A percentile compares a stretch with the other conserved stretches of the same genome.
phyloP scores from a whole-genome alignment of 2,329 filamentous ascomycete genomes.

The Pestalotiopsis sp. region DNA sequence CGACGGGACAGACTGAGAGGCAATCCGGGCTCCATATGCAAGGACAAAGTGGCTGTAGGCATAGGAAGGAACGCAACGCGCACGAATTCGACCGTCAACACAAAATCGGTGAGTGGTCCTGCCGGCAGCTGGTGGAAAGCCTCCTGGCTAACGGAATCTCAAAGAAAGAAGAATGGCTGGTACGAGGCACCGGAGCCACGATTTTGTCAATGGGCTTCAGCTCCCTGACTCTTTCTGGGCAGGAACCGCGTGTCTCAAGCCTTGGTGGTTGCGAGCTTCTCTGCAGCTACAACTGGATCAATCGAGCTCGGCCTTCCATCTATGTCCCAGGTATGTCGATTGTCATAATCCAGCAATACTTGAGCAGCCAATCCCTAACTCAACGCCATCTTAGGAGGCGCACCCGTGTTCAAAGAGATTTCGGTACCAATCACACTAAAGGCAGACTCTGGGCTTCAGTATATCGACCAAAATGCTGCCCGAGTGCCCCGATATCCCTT shows the following conservation, averaged over 20 bases:
- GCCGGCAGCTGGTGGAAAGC: neutral
- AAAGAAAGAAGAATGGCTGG: neutral
- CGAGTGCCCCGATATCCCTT: conserved; percentile 24
- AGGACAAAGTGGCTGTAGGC: neutral
- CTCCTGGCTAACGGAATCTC: neutral
- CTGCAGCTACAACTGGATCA: conserved; percentile 17
- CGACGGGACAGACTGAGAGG: neutral
- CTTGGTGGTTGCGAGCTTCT: conserved; percentile 11
- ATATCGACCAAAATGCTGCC: conserved; percentile 18
- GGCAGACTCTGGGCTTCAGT: neutral
- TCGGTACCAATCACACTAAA: conserved; percentile 11
- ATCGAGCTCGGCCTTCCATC: neutral
- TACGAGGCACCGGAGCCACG: neutral
- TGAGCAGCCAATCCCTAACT: conserved; percentile 1
- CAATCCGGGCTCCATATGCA: neutral
- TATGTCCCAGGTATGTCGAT: neutral
- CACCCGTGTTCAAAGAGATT: conserved; percentile 12
- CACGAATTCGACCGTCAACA: neutral
- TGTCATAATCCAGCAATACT: neutral
- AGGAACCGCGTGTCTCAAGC: conserved; percentile 2
- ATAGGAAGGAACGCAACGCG: neutral
- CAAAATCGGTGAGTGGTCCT: neutral
- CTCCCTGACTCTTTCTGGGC: neutral
- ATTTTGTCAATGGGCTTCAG: neutral
- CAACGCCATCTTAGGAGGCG: conserved; percentile 4